Conservation (phyloP, 768 basidiomycete species). For the Calvatia gigantea region DNA sequence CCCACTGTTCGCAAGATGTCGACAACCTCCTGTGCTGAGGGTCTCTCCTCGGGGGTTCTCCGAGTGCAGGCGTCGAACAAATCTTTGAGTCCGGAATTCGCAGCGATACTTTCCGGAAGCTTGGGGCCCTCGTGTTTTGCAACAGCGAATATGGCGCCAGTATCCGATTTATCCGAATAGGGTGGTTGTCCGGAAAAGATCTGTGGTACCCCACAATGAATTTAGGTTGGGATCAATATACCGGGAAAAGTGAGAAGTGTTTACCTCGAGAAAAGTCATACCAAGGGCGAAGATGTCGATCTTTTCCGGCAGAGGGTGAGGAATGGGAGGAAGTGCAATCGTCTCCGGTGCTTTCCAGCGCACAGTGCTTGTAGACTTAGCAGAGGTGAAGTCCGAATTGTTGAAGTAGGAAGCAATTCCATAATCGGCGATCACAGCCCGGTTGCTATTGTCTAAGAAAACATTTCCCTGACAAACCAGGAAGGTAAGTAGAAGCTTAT, state of each 20-base stretch:
- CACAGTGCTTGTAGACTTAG: slow-evolving; percentile 20
- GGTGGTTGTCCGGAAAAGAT: neutral
- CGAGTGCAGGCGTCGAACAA: neutral
- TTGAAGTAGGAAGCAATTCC: slow-evolving; percentile 23
- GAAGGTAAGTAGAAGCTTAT: neutral
- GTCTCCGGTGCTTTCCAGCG: slow-evolving; percentile 32
- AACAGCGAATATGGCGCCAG: neutral
- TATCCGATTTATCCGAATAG: slow-evolving; percentile 3
- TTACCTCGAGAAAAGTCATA: slow-evolving; percentile 27
- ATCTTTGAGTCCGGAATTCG: neutral
- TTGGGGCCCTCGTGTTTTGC: neutral
- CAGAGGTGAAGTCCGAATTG: slow-evolving; percentile 19
- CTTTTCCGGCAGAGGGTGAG: slow-evolving; percentile 9
- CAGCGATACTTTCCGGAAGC: neutral
- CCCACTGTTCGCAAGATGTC: neutral
- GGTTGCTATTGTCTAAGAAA: slow-evolving; percentile 19
- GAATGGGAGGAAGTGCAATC: slow-evolving; percentile 18
- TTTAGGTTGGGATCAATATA: too few species aligned
- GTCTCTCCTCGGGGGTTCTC: neutral
- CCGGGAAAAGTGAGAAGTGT: neutral
- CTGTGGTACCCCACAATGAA: neutral
- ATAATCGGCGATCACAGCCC: slow-evolving; percentile 25
- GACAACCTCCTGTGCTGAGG: neutral
- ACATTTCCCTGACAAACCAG: slow-evolving; percentile 21
- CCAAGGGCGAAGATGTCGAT: slow-evolving; percentile 26